A percentile compares a stretch with the other conserved stretches of the same genome.
phyloP scores from a whole-genome alignment of 75 land plant genomes.

The Sequoia sempervirens region DNA sequence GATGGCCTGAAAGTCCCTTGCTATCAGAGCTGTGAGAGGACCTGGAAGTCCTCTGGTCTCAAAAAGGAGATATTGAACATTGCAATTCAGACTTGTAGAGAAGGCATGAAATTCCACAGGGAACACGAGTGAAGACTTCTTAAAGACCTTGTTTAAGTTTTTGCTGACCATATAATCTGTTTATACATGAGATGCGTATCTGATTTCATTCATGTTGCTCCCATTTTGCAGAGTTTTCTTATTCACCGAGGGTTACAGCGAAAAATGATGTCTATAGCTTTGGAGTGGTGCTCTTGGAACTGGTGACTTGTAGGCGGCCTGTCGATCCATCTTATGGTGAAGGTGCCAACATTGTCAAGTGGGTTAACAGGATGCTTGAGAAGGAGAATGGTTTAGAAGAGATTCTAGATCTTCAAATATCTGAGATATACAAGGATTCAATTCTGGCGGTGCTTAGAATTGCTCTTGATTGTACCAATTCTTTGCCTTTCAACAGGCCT shows the following conservation, averaged over 20 bases:
- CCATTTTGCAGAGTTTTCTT: constrained; percentile 16
- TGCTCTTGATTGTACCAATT: constrained; percentile 25
- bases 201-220: neutral
- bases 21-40: too few relatives aligned
- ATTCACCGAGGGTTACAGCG: constrained; percentile 14
- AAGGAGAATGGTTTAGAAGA: constrained; percentile 15
- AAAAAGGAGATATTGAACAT: too few relatives aligned
- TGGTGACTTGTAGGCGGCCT: constrained; percentile 17
- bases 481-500: constrained; percentile 16
- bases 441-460: constrained; percentile 15
- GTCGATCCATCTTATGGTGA: constrained; percentile 16
- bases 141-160: neutral
- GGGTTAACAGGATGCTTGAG: constrained; percentile 15
- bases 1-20: neutral
- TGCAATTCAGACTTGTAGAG: too few relatives aligned
- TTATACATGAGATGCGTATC: neutral
- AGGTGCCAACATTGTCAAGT: constrained; percentile 18
- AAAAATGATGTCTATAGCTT: constrained; percentile 26
- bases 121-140: neutral
- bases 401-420: constrained; percentile 17
- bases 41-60: too few relatives aligned
- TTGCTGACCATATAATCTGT: neutral
- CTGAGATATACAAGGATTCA: constrained; percentile 12
- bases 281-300: constrained; percentile 22
- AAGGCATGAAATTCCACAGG: neutral